A percentile compares a stretch with the other conserved stretches of the same genome.
Evolutionary conservation across 2,329 filamentous ascomycete genomes (phyloP).

Genomic region (Alternaria conjuncta): DNA sequence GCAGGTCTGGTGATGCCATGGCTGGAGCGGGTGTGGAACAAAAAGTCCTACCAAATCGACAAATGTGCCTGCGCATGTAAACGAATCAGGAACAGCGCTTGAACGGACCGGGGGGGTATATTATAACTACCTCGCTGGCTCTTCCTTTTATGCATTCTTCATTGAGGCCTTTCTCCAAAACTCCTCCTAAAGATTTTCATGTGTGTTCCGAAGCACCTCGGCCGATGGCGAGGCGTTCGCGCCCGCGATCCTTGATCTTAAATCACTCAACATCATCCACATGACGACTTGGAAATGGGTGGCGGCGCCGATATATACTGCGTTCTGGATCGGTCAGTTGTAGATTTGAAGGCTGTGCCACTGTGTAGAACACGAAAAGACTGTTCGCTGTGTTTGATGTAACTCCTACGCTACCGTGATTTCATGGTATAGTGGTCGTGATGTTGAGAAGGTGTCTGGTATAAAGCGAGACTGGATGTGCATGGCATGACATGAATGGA

Average conservation of each 20-base stretch:
- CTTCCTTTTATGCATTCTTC: rapidly evolving
- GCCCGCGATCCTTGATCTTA: neutral
- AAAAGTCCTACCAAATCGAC: rapidly evolving
- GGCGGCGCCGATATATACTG: neutral
- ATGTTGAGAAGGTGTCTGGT: neutral
- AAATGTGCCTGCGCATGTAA: neutral
- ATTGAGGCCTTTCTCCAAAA: neutral
- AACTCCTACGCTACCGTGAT: neutral
- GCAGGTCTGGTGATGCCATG: neutral
- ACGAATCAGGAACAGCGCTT: neutral
- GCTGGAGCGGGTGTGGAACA: neutral
- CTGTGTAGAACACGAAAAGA: neutral
- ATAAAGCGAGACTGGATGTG: neutral
- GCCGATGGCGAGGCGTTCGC: neutral
- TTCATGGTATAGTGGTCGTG: neutral
- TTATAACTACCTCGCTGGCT: rapidly evolving
- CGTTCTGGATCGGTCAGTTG: neutral
- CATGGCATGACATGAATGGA: neutral
- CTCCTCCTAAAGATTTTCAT: too few species aligned
- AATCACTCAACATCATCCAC: neutral
- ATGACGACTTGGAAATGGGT: neutral
- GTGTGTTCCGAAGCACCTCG: neutral
- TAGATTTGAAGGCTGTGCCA: neutral
- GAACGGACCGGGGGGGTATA: too few species aligned
- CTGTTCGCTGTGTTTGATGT: neutral